Percentiles rank a stretch among this genome's conserved stretches.
Evolutionary conservation across 768 basidiomycete species (phyloP).

Genomic region (Suillus hirtellus): DNA sequence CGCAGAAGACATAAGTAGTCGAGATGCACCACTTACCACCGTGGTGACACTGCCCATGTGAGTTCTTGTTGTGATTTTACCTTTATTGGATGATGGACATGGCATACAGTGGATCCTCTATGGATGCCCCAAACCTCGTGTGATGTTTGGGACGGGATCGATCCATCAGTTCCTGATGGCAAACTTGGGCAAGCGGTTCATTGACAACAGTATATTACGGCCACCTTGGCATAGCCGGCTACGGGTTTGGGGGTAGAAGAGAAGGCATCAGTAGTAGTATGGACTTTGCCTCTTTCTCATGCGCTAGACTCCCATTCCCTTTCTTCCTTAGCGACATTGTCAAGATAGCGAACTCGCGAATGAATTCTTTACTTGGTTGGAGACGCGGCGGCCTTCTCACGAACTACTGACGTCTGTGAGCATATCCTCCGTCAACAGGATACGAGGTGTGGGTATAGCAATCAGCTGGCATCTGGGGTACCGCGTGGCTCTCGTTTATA

Average conservation of each 20-base stretch:
- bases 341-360: background rate
- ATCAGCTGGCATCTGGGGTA: background rate
- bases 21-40: background rate
- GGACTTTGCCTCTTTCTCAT: background rate
- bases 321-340: background rate
- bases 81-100: background rate
- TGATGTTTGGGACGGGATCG: background rate
- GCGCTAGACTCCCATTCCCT: background rate
- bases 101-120: background rate
- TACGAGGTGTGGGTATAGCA: background rate
- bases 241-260: background rate
- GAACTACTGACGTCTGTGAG: background rate
- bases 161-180: background rate
- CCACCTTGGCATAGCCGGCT: no score
- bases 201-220: background rate
- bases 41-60: background rate
- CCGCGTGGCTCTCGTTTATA: background rate
- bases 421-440: background rate
- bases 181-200: no score
- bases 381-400: background rate
- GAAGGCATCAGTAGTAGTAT: background rate
- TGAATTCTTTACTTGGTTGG: background rate
- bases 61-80: background rate
- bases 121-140: no score
- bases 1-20: background rate